Percentiles rank a stretch among this genome's conserved stretches.
phyloP scores from a whole-genome alignment of 805 yeast species.

The Ogataea ganodermae region DNA sequence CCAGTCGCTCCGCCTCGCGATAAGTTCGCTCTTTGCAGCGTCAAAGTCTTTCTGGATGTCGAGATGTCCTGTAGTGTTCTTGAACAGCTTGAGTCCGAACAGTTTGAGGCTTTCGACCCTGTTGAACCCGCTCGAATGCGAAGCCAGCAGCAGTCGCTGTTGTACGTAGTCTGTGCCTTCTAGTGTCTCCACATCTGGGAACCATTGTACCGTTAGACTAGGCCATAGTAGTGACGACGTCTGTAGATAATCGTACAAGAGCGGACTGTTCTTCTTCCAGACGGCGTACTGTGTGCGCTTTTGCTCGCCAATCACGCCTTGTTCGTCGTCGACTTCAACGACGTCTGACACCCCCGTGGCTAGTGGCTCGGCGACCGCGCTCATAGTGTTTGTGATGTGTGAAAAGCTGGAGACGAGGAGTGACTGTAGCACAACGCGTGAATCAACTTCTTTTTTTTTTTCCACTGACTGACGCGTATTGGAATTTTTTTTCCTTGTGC shows the following conservation, averaged over 20 bases:
- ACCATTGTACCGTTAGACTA: conserved; percentile 58
- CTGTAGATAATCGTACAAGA: conserved; percentile 53
- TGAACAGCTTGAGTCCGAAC: conserved; percentile 17
- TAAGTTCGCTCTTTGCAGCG: conserved; percentile 37
- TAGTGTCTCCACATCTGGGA: conserved; percentile 51
- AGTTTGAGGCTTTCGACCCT: conserved; percentile 28
- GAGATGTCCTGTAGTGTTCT: conserved; percentile 18
- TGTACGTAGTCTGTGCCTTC: conserved; percentile 31
- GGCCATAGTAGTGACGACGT: conserved; percentile 66
- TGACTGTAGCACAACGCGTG: background rate
- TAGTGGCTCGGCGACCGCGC: background rate
- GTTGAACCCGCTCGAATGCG: conserved; percentile 59
- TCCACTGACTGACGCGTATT: conserved; percentile 2
- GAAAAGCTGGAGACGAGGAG: background rate
- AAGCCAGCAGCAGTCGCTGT: conserved; percentile 56
- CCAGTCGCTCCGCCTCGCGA: conserved; percentile 13
- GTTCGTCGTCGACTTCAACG: background rate
- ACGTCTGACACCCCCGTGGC: no score
- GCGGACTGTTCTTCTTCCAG: conserved; percentile 65
- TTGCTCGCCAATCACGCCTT: conserved; percentile 12
- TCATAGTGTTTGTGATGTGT: background rate
- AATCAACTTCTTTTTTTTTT: background rate
- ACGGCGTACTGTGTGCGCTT: conserved; percentile 41
- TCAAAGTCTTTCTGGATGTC: conserved; percentile 39
- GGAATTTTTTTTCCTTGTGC: background rate